Conservation (phyloP, 129 eudicot genomes). For the Logfia minima region DNA sequence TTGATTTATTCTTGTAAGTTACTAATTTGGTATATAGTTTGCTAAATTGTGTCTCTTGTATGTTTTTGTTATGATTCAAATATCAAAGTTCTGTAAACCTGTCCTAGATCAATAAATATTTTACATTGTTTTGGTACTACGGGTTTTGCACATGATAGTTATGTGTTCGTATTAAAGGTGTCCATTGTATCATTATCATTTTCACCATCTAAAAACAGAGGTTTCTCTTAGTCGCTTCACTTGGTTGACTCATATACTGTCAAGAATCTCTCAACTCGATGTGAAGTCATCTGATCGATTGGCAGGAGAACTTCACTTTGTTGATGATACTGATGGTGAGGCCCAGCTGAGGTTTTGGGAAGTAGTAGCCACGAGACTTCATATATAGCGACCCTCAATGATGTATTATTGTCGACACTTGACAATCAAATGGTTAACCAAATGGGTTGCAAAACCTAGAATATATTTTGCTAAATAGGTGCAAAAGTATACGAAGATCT, state of each 20-base stretch:
- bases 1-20: constrained; percentile 21
- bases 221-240: background rate
- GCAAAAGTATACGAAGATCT: too few species aligned
- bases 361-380: background rate
- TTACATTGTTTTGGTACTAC: background rate
- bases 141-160: background rate
- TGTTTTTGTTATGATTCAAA: constrained; percentile 16
- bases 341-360: background rate
- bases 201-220: background rate
- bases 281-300: background rate
- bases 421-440: background rate
- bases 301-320: background rate
- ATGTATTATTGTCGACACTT: background rate
- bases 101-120: constrained; percentile 19
- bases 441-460: background rate
- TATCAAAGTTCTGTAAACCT: constrained; percentile 29
- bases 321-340: background rate
- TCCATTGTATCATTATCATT: background rate
- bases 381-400: background rate
- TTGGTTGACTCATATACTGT: background rate
- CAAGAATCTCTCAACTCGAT: background rate
- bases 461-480: too few species aligned
- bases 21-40: constrained; percentile 35
- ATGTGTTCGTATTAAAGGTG: too few species aligned
- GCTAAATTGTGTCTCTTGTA: constrained; percentile 16